phyloP scores from a whole-genome alignment of 495 filamentous ascomycete species.

The Cetradonia linearis region DNA sequence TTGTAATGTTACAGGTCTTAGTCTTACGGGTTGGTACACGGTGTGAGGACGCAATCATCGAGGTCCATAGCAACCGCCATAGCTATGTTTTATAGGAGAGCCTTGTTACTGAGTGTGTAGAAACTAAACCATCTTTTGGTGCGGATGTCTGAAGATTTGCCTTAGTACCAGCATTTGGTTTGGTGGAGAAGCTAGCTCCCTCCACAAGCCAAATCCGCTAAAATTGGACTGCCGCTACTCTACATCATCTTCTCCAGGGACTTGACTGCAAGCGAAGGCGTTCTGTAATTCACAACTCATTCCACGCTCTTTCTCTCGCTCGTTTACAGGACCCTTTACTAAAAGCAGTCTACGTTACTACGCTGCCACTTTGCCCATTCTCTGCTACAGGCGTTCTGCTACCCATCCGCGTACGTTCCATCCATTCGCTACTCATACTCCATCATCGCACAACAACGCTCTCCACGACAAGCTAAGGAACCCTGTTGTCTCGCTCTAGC shows the following conservation, averaged over 20 bases:
- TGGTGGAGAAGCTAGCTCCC: slow-evolving; percentile 3
- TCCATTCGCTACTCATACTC: not conserved
- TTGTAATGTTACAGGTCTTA: slow-evolving; percentile 4
- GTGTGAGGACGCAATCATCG: not conserved
- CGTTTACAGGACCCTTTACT: not conserved
- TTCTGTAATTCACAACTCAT: slow-evolving; percentile 3
- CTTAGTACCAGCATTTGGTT: not conserved
- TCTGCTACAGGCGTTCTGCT: slow-evolving; percentile 3
- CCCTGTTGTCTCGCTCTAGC: not conserved
- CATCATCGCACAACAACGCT: slow-evolving; percentile 7
- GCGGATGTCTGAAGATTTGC: not conserved
- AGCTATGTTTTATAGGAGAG: not conserved
- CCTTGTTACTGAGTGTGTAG: not conserved
- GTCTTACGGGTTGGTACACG: not conserved
- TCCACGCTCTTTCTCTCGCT: slow-evolving; percentile 5
- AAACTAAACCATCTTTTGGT: not conserved
- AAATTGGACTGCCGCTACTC: slow-evolving; percentile 16
- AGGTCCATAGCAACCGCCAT: not conserved
- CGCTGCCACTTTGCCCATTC: not conserved
- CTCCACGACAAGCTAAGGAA: not conserved
- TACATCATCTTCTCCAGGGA: slow-evolving; percentile 6
- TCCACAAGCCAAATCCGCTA: slow-evolving; percentile 16
- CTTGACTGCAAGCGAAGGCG: slow-evolving; percentile 3
- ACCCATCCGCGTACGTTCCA: slow-evolving; percentile 12
- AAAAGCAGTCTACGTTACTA: slow-evolving; percentile 6